These are phyloP conservation scores for Daldinia sp. DNA, from an alignment of 2,329 filamentous ascomycete genomes.

Conservation along the genomic window DNA sequence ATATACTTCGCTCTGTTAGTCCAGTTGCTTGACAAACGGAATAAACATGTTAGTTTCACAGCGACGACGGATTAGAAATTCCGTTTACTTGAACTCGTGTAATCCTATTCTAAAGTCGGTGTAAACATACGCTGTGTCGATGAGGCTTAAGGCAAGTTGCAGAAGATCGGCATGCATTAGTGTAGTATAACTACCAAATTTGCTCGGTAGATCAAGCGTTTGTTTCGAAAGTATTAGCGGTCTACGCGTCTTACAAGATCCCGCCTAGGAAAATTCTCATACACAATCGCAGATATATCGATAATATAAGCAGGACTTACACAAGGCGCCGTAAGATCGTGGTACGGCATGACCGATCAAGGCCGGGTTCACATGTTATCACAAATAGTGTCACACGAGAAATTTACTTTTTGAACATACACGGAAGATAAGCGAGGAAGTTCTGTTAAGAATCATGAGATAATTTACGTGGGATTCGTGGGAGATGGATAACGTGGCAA, in stretches of 20 bases:
- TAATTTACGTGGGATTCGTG: background rate
- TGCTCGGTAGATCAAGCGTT: background rate
- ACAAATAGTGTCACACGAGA: background rate
- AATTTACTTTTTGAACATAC: background rate
- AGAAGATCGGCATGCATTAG: background rate
- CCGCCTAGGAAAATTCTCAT: background rate
- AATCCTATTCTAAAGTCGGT: background rate
- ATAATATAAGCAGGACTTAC: background rate
- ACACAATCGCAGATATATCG: background rate
- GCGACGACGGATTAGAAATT: background rate
- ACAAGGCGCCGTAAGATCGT: background rate
- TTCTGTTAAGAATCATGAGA: background rate
- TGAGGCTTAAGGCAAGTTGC: background rate
- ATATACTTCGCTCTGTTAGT: too few species aligned
- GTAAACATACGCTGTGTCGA: background rate
- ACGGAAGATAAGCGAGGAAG: background rate
- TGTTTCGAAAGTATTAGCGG: background rate
- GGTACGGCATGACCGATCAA: background rate
- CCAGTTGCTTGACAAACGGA: constrained; percentile 40
- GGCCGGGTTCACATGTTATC: background rate
- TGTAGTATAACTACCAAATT: background rate
- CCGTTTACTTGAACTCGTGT: background rate
- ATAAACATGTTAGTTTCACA: background rate
- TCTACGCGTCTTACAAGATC: background rate
- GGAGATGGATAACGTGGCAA: background rate